These are phyloP conservation scores for Colletotrichum sp. DNA, from an alignment of 2,329 filamentous ascomycete genomes.

Conservation along the genomic window DNA sequence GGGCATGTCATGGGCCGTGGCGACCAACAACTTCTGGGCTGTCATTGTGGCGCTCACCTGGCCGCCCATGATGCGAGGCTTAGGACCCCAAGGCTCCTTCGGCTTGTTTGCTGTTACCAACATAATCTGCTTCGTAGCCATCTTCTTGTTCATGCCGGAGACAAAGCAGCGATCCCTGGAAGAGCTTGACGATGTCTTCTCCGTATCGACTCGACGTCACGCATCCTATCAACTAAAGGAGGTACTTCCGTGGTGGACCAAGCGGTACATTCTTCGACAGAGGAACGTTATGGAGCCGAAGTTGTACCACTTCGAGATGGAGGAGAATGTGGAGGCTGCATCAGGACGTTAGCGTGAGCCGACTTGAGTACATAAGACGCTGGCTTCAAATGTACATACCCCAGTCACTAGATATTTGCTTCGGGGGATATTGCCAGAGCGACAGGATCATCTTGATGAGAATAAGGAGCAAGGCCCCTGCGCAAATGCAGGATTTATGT, in stretches of 20 bases:
- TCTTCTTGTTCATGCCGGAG: slow-evolving; percentile 55
- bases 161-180: slow-evolving; percentile 56
- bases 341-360: neutral
- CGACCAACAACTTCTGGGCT: slow-evolving; percentile 63
- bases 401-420: neutral
- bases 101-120: slow-evolving; percentile 53
- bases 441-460: neutral
- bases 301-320: slow-evolving; percentile 2
- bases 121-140: slow-evolving; percentile 47
- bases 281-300: neutral
- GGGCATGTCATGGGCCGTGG: slow-evolving; percentile 68
- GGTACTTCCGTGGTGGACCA: slow-evolving; percentile 14
- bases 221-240: slow-evolving; percentile 34
- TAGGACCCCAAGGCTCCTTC: slow-evolving; percentile 41
- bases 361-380: neutral
- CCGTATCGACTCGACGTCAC: slow-evolving; percentile 34
- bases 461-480: neutral
- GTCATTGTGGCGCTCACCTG: slow-evolving; percentile 56
- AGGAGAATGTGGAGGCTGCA: neutral
- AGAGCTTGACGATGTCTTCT: slow-evolving; percentile 46
- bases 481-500: neutral
- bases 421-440: neutral
- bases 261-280: neutral
- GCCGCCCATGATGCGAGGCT: slow-evolving; percentile 48
- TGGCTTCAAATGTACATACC: neutral